Conservation (phyloP, 768 basidiomycete species). For the Phaeotremella skinneri region DNA sequence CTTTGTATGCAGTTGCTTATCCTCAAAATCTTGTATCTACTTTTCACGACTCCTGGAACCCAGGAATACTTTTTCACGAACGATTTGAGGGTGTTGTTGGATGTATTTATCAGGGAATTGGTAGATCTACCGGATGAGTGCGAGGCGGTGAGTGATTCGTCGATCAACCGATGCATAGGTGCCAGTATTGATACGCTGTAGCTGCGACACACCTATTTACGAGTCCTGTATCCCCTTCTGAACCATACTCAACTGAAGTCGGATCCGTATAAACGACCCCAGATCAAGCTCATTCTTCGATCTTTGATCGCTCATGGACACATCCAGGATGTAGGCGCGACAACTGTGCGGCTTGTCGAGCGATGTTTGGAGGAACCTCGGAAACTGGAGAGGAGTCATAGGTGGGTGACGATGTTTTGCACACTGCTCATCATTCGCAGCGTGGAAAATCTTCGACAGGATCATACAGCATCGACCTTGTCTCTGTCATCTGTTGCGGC, state of each 20-base stretch:
- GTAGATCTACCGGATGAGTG: conserved; percentile 87
- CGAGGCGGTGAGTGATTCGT: conserved; percentile 69
- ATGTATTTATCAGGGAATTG: conserved; percentile 94
- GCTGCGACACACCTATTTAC: conserved; percentile 93
- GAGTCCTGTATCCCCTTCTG: conserved; percentile 90
- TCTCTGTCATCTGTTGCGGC: conserved; percentile 36
- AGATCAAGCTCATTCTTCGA: conserved; percentile 79
- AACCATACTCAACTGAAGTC: conserved; percentile 86
- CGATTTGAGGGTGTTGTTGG: conserved; percentile 90
- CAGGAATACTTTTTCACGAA: conserved; percentile 98
- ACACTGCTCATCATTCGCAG: conserved; percentile 10
- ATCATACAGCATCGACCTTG: conserved; percentile 28
- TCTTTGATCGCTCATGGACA: conserved; percentile 68
- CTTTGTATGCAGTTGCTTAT: conserved; percentile 91
- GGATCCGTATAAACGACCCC: conserved; percentile 84
- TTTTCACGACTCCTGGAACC: conserved; percentile 89
- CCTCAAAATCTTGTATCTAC: conserved; percentile 86
- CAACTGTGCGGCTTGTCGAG: conserved; percentile 86
- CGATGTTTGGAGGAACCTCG: conserved; percentile 63
- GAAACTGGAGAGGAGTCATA: conserved; percentile 37
- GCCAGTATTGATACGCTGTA: conserved; percentile 41
- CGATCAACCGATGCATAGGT: background rate
- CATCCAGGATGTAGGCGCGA: conserved; percentile 78
- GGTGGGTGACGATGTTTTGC: conserved; percentile 13
- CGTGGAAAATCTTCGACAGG: conserved; percentile 27